Base-by-base conservation (phyloP, 495 filamentous ascomycete genomes). In the Aspergillus funiculosus region DNA sequence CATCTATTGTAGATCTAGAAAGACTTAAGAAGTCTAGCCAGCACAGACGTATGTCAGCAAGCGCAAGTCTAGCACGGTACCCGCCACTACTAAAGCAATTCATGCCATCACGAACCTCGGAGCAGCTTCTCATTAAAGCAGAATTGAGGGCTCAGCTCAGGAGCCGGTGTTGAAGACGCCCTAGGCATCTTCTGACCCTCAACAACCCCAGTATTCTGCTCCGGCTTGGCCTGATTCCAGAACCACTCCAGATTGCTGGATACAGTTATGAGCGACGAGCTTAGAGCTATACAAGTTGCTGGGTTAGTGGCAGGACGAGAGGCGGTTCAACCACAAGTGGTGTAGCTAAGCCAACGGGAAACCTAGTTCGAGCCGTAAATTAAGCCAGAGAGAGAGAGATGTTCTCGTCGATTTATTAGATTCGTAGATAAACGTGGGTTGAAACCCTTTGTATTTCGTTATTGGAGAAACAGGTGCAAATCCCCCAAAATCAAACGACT, bases 81-180 rank as follows among this genome's bases (percentile, higher is more conserved):
- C n/a, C n/a, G n/a, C n/a, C 13, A 17, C 37, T 27, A 13, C 14
- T 17, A 5, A 18, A 3, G 21, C 4, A 22, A 7, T 13, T 22
- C 21, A 24, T n/a, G n/a, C n/a, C n/a, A n/a, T n/a, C n/a, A 56
- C 57, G 26, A 67, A 89, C 92, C 91, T 88, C 82, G 76, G 24
- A 98, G 72, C 9, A 86, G 76, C 20, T 79, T 76, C 36, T 90
- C 87, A 37, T 89, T 84, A 71, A 97, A 97, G 62, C 92, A 98
- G 57, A 97, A 92, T 61, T 90, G 86, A 13, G 91, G 89, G 20
- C 78, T 91, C 36, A 97, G 71, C 30, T 59, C 56, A 3, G 89
- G 87, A 34, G 71, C 69, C 18, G 73, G 66, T 2, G 62, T 68
- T 19, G 66, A 64, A 7, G 77, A 68, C 19, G 79, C 69, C 48